Base-by-base conservation (phyloP, 768 basidiomycete species). In the Tricholoma matsutake region DNA sequence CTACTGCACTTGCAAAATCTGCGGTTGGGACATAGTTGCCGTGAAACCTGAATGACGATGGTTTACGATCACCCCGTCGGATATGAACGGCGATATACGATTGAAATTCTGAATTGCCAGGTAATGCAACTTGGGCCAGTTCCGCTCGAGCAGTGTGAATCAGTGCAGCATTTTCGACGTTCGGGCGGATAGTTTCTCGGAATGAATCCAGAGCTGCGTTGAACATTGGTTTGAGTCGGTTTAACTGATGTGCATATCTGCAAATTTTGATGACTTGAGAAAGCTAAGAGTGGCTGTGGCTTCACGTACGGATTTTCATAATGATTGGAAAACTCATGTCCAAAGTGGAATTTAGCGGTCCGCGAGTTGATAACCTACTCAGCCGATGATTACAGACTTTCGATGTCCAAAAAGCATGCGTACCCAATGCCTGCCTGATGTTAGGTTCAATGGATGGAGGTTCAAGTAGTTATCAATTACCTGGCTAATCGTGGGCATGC, bases 401-500 rank as follows among this genome's bases (percentile, higher is more conserved):
- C 45, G 11, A 41, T 51, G 7, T 10, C 11, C 28, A 49, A 28
- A 13, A 28, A 31, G 31, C 14, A 57, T 34, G 37, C 74, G 37
- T 75, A 87, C 86, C 87, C 86, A 89, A 68, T 89, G 87, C 68
- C 86, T 88, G 58, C 20, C 28, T 31, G 3, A 32, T 31, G 6
- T 53, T 9, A 53, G 28, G 9, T 3, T 10, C 9, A 4, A 18
- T 32, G n/a, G 35, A 20, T 29, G 22, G 7, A 54, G 55, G 29
- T 37, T 43, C 41, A 39, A 56, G 39, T 31, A 10, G 22, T 43
- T 16, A 39, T 29, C 14, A 49, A 54, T 67, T 69, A 88, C 87
- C 86, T 84, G 35, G 86, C 85, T 22, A 79, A 77, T 56, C 88
- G 77, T 18, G 89, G 89, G 67, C 89, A 91, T n/a, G 88, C 85